These are phyloP conservation scores for Pelargonium fulgidum DNA, from an alignment of 441 rosid species.

Conservation along the genomic window DNA sequence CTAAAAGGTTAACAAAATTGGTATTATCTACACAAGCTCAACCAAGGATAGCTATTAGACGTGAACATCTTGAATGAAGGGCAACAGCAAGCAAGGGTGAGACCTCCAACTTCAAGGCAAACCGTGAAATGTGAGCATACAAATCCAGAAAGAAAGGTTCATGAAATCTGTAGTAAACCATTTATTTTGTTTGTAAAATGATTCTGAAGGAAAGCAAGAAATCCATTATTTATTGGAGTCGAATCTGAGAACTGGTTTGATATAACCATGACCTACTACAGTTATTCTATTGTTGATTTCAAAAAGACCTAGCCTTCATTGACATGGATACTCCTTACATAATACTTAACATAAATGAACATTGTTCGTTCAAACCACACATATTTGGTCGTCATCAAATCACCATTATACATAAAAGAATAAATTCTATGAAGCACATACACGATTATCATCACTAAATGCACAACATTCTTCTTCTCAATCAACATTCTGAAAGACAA, in stretches of 20 bases:
- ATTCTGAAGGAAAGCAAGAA: neutral
- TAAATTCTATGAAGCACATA: neutral
- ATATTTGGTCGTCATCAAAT: neutral
- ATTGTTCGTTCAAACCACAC: neutral
- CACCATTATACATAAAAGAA: neutral
- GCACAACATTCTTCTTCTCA: neutral
- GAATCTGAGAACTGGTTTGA: neutral
- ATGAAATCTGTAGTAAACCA: neutral
- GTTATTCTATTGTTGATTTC: neutral
- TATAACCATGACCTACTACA: slow-evolving; percentile 5
- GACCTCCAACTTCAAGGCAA: slow-evolving; percentile 3
- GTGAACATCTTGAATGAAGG: neutral
- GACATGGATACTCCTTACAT: neutral
- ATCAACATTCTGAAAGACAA: neutral
- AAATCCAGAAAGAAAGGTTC: neutral
- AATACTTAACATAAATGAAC: neutral
- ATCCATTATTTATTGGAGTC: neutral
- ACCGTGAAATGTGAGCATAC: neutral
- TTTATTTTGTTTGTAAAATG: neutral
- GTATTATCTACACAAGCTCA: neutral
- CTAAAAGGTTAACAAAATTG: neutral
- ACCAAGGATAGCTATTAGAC: neutral
- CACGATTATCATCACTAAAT: neutral
- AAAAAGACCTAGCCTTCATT: too few relatives aligned
- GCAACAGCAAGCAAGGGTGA: neutral